phyloP scores from a whole-genome alignment of 1,139 yeast species.

The Nadsonia commutata region DNA sequence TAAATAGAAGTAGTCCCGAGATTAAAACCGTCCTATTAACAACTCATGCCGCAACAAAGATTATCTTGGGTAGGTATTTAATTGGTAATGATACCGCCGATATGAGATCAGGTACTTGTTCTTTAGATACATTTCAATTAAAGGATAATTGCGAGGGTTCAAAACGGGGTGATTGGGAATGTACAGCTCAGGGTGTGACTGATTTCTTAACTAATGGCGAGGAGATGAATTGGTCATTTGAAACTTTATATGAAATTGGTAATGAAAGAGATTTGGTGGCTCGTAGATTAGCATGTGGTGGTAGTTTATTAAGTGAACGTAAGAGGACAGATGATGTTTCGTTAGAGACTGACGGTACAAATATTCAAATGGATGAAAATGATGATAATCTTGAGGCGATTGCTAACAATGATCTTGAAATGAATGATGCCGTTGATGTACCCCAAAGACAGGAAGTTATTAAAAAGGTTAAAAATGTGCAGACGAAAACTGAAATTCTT shows the following conservation, averaged over 20 bases:
- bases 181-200: constrained; percentile 52
- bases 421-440: background rate
- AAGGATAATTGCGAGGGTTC: constrained; percentile 24
- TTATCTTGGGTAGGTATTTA: constrained; percentile 60
- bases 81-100: constrained; percentile 34
- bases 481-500: too few species aligned
- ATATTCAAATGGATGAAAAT: background rate
- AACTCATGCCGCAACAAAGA: constrained; percentile 77
- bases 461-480: too few species aligned
- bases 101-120: constrained; percentile 40
- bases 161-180: constrained; percentile 33
- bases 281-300: background rate
- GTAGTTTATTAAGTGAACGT: background rate
- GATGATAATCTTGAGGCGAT: background rate
- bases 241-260: constrained; percentile 7
- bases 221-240: constrained; percentile 84
- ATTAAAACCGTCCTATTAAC: constrained; percentile 43
- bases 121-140: constrained; percentile 39
- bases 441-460: background rate
- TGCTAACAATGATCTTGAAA: background rate
- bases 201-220: constrained; percentile 57
- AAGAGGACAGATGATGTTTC: background rate
- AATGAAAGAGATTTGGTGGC: background rate
- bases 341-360: background rate
- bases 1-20: constrained; percentile 41